phyloP scores from a whole-genome alignment of 225 moss, liverwort and hornwort genomes.

The Thuidium tamariscinum region DNA sequence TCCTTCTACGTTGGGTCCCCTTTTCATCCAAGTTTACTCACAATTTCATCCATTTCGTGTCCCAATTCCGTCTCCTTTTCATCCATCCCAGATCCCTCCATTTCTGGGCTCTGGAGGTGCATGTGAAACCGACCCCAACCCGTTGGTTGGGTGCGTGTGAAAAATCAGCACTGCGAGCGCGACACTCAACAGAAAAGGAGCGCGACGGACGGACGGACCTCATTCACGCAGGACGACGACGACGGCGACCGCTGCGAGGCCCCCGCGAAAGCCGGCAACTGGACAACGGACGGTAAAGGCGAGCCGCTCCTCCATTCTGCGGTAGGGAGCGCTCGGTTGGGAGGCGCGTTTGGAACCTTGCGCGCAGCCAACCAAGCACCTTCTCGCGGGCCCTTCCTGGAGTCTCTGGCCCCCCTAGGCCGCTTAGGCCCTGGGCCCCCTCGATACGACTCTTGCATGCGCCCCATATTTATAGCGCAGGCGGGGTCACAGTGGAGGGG shows the following conservation, averaged over 20 bases:
- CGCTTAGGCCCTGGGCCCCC: background rate
- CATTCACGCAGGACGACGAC: background rate
- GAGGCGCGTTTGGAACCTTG: background rate
- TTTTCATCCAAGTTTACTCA: too few relatives aligned
- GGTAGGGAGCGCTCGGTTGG: background rate
- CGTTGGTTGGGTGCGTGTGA: background rate
- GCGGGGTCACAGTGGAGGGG: background rate
- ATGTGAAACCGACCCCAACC: background rate
- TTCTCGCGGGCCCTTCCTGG: background rate
- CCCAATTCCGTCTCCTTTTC: background rate
- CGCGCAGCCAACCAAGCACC: background rate
- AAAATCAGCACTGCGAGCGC: background rate
- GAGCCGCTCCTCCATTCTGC: background rate
- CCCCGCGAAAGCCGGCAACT: background rate
- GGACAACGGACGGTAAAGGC: background rate
- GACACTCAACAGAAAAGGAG: background rate
- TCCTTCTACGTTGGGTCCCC: background rate
- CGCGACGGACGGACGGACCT: background rate
- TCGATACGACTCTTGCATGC: background rate
- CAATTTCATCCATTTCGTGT: background rate
- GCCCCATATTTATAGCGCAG: constrained; percentile 7
- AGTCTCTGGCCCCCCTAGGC: background rate
- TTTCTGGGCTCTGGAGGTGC: background rate
- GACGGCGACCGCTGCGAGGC: too few relatives aligned
- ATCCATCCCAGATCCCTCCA: background rate